A percentile compares a stretch with the other conserved stretches of the same genome.
These are phyloP conservation scores for Pisolithus microcarpus DNA, from an alignment of 768 basidiomycete species.

Conservation along the genomic window DNA sequence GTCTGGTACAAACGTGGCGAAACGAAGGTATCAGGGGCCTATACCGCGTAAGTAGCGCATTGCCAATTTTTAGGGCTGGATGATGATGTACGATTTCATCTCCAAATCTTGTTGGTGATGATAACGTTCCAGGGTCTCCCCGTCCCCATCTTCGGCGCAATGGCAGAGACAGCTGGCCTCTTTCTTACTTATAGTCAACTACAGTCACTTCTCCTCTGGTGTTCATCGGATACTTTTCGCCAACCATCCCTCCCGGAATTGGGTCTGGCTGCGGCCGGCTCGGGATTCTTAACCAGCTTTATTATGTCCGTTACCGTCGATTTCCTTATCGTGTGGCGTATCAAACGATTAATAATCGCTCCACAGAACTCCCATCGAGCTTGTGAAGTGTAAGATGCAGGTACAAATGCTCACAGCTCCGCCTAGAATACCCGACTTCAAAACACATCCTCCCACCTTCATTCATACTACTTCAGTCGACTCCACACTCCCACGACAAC, in stretches of 20 bases:
- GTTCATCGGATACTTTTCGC: slow-evolving; percentile 21
- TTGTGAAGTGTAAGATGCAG: slow-evolving; percentile 93
- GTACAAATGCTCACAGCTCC: slow-evolving; percentile 62
- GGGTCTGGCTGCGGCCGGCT: slow-evolving; percentile 68
- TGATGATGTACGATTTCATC: too few species aligned
- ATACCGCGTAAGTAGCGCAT: slow-evolving; percentile 37
- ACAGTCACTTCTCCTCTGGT: slow-evolving; percentile 47
- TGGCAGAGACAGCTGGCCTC: slow-evolving; percentile 79
- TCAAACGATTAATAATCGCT: slow-evolving; percentile 3
- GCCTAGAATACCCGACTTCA: slow-evolving; percentile 9
- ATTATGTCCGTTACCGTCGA: slow-evolving; percentile 51
- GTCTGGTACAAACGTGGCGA: slow-evolving; percentile 50
- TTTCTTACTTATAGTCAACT: slow-evolving; percentile 77
- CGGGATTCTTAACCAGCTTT: slow-evolving; percentile 75
- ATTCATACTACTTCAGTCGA: slow-evolving; percentile 2
- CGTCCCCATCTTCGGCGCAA: slow-evolving; percentile 79
- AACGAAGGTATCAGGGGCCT: slow-evolving; percentile 53
- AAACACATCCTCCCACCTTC: slow-evolving; percentile 13
- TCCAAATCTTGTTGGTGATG: too few species aligned
- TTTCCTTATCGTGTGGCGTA: neutral
- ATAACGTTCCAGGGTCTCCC: slow-evolving; percentile 58
- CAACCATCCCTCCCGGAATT: slow-evolving; percentile 57
- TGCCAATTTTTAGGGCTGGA: slow-evolving; percentile 7
- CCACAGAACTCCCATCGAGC: slow-evolving; percentile 81
- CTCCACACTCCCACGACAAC: slow-evolving; percentile 2